Evolutionary conservation across 306 rosid genomes (phyloP).

Genomic region (Acacia acuminata): DNA sequence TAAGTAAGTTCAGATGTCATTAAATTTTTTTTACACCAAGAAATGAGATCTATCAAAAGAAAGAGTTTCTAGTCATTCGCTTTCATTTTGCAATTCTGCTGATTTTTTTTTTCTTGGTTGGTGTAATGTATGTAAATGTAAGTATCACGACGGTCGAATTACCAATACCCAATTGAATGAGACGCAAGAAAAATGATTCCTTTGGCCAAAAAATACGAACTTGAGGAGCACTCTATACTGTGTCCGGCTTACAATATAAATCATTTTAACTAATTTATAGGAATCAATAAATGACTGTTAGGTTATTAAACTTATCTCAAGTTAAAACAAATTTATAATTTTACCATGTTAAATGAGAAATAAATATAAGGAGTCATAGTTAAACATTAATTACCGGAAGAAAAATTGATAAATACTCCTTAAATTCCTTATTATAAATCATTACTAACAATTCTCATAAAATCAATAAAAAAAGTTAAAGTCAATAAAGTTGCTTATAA

Average conservation of each 20-base stretch:
- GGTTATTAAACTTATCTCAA: too few species aligned
- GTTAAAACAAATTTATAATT: too few species aligned
- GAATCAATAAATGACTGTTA: too few species aligned
- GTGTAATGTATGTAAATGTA: not conserved
- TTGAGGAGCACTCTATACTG: too few species aligned
- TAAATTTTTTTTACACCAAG: not conserved
- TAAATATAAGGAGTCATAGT: too few species aligned
- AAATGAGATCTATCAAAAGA: slow-evolving; percentile 9
- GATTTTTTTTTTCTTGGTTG: not conserved
- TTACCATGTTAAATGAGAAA: too few species aligned
- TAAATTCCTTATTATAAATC: too few species aligned
- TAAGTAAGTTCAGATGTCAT: slow-evolving; percentile 15
- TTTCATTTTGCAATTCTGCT: not conserved
- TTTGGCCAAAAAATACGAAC: not conserved
- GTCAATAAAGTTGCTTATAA: too few species aligned
- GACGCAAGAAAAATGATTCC: not conserved
- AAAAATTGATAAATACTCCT: too few species aligned
- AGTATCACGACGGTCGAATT: not conserved
- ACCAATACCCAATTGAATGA: not conserved
- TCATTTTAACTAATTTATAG: too few species aligned
- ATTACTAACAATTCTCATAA: too few species aligned
- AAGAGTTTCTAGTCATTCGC: not conserved
- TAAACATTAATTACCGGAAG: accelerated
- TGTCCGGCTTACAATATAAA: accelerated
- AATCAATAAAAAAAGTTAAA: too few species aligned